phyloP scores from a whole-genome alignment of 495 filamentous ascomycete genomes.

The Penicillium angulare region DNA sequence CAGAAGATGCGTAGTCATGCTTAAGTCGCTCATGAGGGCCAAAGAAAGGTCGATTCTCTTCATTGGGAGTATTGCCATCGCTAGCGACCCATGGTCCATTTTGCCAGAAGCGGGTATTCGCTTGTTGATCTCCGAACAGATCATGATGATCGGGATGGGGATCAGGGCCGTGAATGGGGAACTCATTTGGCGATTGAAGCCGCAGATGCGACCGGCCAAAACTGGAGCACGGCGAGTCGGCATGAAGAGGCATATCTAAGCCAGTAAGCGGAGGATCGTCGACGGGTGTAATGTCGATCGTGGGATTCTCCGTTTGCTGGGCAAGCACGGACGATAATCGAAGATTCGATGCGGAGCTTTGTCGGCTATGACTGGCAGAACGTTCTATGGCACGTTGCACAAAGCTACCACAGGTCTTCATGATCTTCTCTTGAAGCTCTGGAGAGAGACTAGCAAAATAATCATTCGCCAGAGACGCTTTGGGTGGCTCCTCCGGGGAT shows the following conservation, averaged over 20 bases:
- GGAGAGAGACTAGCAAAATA: constrained; percentile 42
- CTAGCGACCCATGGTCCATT: constrained; percentile 47
- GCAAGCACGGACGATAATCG: constrained; percentile 43
- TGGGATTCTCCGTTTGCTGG: constrained; percentile 47
- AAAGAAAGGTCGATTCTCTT: constrained; percentile 49
- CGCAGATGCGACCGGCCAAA: constrained; percentile 50
- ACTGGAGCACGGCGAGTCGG: constrained; percentile 48
- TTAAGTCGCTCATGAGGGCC: constrained; percentile 49
- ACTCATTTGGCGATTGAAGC: constrained; percentile 46
- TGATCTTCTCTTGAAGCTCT: constrained; percentile 43
- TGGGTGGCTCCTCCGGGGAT: constrained; percentile 37
- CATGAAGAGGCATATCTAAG: constrained; percentile 44
- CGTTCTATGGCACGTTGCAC: constrained; percentile 46
- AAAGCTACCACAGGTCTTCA: constrained; percentile 48
- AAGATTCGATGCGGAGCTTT: constrained; percentile 44
- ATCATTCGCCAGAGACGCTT: constrained; percentile 45
- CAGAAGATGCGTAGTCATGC: constrained; percentile 51
- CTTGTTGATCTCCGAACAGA: constrained; percentile 49
- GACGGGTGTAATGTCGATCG: constrained; percentile 48
- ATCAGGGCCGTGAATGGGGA: constrained; percentile 40
- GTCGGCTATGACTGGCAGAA: constrained; percentile 44
- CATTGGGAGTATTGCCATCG: constrained; percentile 51
- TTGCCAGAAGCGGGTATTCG: constrained; percentile 50
- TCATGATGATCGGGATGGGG: constrained; percentile 47
- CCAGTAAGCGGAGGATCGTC: constrained; percentile 42